Evolutionary conservation across 306 rosid species (phyloP).

Genomic region (Malus asiatica): DNA sequence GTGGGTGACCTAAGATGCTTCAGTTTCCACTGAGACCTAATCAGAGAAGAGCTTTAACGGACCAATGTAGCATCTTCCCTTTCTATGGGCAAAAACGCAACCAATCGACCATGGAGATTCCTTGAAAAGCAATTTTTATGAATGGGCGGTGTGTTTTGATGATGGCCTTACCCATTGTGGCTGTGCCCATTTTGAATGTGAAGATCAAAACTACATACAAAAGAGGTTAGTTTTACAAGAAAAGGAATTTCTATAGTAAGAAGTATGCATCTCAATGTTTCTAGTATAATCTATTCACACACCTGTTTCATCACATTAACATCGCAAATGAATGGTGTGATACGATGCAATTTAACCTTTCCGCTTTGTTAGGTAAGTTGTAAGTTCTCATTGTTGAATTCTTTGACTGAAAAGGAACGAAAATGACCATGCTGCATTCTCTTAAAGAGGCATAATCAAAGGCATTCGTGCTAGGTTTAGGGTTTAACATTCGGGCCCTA

Average conservation of each 20-base stretch:
- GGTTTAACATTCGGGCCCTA: conserved; percentile 16
- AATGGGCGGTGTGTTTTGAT: not conserved
- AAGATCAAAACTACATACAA: not conserved
- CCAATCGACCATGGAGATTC: not conserved
- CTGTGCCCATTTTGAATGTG: not conserved
- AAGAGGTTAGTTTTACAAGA: not conserved
- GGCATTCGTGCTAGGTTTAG: conserved; percentile 4
- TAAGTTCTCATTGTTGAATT: not conserved
- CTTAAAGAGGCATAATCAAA: not conserved
- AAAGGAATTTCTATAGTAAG: too few species aligned
- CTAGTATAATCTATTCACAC: too few species aligned
- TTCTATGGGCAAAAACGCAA: not conserved
- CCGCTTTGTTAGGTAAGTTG: not conserved
- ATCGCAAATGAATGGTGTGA: too few species aligned
- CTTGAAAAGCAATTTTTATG: not conserved
- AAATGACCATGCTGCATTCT: not conserved
- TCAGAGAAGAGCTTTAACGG: not conserved
- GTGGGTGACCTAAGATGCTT: not conserved
- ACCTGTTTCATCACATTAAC: too few species aligned
- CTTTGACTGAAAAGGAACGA: not conserved
- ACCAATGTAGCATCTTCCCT: too few species aligned
- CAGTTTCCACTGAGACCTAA: not conserved
- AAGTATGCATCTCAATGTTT: too few species aligned
- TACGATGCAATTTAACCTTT: too few species aligned
- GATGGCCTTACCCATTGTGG: not conserved